Evolutionary conservation across 1,139 yeast species (phyloP).

Genomic region (Yamadazyma songkhlaensis): DNA sequence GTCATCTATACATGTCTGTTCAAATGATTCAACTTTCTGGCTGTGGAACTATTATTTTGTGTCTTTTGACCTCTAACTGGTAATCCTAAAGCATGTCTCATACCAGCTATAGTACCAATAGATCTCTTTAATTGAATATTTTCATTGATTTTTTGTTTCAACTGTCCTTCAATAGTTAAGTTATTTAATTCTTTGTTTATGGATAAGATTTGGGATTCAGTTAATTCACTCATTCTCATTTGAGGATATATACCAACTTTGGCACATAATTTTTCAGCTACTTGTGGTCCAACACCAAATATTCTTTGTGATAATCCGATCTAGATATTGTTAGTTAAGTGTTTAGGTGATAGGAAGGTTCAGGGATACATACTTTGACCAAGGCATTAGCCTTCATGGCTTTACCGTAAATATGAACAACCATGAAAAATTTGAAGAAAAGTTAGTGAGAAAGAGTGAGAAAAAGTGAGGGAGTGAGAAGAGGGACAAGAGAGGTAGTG

Average conservation of each 20-base stretch:
- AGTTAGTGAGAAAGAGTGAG: constrained; percentile 1
- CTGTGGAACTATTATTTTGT: constrained; percentile 85
- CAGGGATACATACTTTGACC: constrained; percentile 35
- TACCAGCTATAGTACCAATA: constrained; percentile 85
- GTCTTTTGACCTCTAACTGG: constrained; percentile 97
- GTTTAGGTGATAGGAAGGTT: neutral
- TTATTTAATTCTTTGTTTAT: constrained; percentile 84
- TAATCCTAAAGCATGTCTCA: constrained; percentile 82
- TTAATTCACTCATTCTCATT: constrained; percentile 91
- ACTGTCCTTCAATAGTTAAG: constrained; percentile 81
- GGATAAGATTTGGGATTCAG: constrained; percentile 84
- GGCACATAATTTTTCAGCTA: constrained; percentile 81
- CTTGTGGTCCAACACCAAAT: constrained; percentile 77
- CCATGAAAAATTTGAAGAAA: constrained; percentile 36
- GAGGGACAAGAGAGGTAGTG: neutral
- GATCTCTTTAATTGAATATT: constrained; percentile 78
- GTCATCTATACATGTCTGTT: constrained; percentile 44
- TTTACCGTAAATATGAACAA: constrained; percentile 73
- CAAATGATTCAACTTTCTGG: constrained; percentile 76
- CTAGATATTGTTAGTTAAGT: constrained; percentile 21
- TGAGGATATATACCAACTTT: constrained; percentile 87
- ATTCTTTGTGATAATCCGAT: constrained; percentile 78
- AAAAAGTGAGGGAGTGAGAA: neutral
- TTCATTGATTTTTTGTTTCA: constrained; percentile 71
- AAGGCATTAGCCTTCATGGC: constrained; percentile 55